A percentile compares a stretch with the other conserved stretches of the same genome.
phyloP scores from a whole-genome alignment of 192 early-diverging fungal genomes.

The Coemansia sp. region DNA sequence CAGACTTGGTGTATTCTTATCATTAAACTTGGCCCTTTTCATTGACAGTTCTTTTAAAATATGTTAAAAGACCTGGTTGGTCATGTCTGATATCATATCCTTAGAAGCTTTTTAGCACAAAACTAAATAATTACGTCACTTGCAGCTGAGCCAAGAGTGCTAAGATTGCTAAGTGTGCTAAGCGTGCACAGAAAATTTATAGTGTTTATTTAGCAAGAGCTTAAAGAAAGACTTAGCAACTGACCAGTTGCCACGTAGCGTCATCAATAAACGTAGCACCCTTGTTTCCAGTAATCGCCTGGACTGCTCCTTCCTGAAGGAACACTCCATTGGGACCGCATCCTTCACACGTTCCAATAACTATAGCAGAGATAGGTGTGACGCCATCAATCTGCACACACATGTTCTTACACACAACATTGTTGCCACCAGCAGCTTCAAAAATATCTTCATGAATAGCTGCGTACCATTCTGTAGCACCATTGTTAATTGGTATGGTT shows the following conservation, averaged over 20 bases:
- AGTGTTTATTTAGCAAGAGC: background rate
- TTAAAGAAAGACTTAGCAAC: background rate
- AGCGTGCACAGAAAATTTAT: background rate
- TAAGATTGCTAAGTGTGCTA: background rate
- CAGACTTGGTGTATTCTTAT: too few relatives aligned
- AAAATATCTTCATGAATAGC: background rate
- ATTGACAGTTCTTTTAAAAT: too few relatives aligned
- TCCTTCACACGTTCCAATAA: conserved; percentile 3
- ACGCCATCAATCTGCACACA: background rate
- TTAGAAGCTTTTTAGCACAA: too few relatives aligned
- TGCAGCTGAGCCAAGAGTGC: background rate
- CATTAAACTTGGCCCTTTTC: too few relatives aligned
- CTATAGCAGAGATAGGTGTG: background rate
- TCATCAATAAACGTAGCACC: background rate
- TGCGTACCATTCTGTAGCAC: background rate
- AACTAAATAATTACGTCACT: too few relatives aligned
- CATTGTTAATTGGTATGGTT: background rate
- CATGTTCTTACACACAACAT: background rate
- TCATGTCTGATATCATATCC: too few relatives aligned
- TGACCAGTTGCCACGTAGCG: background rate
- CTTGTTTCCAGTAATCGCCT: background rate
- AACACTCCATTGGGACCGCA: background rate
- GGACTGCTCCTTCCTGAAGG: background rate
- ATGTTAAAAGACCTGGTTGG: too few relatives aligned
- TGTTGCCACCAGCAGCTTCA: background rate